These are phyloP conservation scores for Desmodesmus armatus DNA, from an alignment of 139 green algal genomes.

Conservation along the genomic window DNA sequence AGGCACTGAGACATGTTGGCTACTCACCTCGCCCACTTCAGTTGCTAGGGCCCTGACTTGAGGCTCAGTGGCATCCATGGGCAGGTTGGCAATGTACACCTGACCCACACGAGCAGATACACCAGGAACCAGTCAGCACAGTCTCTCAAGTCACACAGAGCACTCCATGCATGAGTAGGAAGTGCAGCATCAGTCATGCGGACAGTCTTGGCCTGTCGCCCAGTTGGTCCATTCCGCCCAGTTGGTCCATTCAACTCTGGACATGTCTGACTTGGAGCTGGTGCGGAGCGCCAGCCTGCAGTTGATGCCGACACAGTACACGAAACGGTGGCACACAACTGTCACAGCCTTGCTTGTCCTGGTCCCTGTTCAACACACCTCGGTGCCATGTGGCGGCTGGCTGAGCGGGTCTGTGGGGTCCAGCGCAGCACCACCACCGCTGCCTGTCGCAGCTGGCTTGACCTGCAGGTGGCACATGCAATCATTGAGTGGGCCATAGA, in stretches of 20 bases:
- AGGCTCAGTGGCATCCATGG: conserved; percentile 67
- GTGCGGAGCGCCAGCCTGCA: too few species aligned
- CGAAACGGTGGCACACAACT: too few species aligned
- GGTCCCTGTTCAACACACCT: conserved; percentile 53
- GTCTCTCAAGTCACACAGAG: too few species aligned
- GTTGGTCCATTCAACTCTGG: too few species aligned
- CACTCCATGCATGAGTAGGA: not conserved
- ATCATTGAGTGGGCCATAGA: too few species aligned
- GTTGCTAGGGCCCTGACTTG: conserved; percentile 65
- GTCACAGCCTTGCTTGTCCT: too few species aligned
- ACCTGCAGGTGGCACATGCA: conserved; percentile 8
- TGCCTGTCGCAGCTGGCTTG: not conserved
- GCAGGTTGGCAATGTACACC: conserved; percentile 83
- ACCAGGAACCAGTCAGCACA: too few species aligned
- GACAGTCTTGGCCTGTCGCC: too few species aligned
- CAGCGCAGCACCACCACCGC: not conserved
- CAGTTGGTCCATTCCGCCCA: too few species aligned
- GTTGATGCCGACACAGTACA: too few species aligned
- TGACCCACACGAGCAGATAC: conserved; percentile 37
- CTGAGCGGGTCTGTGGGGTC: conserved; percentile 49
- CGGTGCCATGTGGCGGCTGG: conserved; percentile 63
- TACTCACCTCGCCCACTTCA: conserved; percentile 50
- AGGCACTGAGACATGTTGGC: too few species aligned
- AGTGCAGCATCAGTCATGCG: not conserved
- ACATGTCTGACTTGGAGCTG: too few species aligned